Evolutionary conservation across 441 rosid species (phyloP), one percentile per base, ranked within the genome.

Genomic region (Pelargonium australe): DNA sequence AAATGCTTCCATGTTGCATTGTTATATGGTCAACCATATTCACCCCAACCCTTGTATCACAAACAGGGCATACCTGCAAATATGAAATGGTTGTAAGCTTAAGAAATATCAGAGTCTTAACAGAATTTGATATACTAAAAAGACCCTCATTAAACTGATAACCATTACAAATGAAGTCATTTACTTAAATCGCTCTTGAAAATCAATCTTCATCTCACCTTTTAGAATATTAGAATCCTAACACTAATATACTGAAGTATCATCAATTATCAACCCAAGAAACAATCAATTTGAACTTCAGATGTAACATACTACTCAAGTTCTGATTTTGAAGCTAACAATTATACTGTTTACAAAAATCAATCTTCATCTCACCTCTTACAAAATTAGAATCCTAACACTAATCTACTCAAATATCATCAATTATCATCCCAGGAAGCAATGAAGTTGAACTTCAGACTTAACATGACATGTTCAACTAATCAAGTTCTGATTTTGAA

Each of bases 21-120:
- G 80, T 73, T 71, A 82, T 77, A 71, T 82, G 85, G 53, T 75
- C 83, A 73, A 82, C 79, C 77, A 79, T 77, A 66, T 82, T 69
- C 44, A 66, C 72, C 63, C 76, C 79, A 20, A 73, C 80, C 63
- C 73, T 82, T 17, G 64, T 28, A 68, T 71, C 61, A 73, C 82
- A 81, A 68, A 81, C 70, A 66, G 82, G 85, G 47, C 85, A 81
- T 23, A 77, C 79, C 82, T 79, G 80, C 71, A 75, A 68, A 69
- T 49, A 68, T 17, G 53, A 34, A 65, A n/a, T 13, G 17, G 45
- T 49, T 47, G 66, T 63, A 12, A 69, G 20, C 47, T 58, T 20
- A 58, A 20, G 63, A 20, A 58, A 13, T 7, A 58, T 20, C 34
- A 58, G 4, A 58, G 16, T 58, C 63, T 12, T 20, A 58, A 57